Base-by-base conservation (phyloP, 345 rosid genomes). In the Euphorbia tirucalli region DNA sequence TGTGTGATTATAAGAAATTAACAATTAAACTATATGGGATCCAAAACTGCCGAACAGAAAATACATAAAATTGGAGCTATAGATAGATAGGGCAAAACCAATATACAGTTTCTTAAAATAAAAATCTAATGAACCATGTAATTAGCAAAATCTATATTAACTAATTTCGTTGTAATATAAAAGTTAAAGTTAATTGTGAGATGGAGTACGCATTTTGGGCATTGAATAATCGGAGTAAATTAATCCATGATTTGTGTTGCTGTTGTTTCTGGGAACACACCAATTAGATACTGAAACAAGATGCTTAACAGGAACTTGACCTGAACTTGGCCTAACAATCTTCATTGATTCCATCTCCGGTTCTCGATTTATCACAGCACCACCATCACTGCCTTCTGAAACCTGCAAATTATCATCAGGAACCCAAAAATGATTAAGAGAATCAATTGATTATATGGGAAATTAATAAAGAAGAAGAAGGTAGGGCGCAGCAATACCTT, bases 151-250 rank as follows among this genome's bases (percentile, higher is more conserved):
- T n/a, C n/a, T n/a, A n/a, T n/a, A n/a, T n/a, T n/a, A n/a, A n/a
- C n/a, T n/a, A n/a, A n/a, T n/a, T n/a, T n/a, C n/a, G n/a, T n/a
- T n/a, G n/a, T n/a, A n/a, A n/a, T n/a, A n/a, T n/a, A n/a, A n/a
- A n/a, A n/a, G n/a, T n/a, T n/a, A n/a, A n/a, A n/a, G 18, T 83
- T 68, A 79, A 59, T 83, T 86, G 58, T 85, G 91, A 69, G 86
- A 85, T 27, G 91, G 91, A 58, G 85, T 67, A 6, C 86, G 85
- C 41, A 80, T 82, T 76, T 63, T 77, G 8, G 89, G 91, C 61
- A 72, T 80, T 39, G 91, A 83, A 74, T 87, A 87, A 76, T 87
- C 91, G 1, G 86, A 84, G 78, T 77, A 77, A 73, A 35, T 7
- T 35, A 85, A 27, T 9, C 74, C 87, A 21, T 72, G 71, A 66